These are phyloP conservation scores for Cucurbita ficifolia DNA, from an alignment of 306 rosid species.

Conservation along the genomic window DNA sequence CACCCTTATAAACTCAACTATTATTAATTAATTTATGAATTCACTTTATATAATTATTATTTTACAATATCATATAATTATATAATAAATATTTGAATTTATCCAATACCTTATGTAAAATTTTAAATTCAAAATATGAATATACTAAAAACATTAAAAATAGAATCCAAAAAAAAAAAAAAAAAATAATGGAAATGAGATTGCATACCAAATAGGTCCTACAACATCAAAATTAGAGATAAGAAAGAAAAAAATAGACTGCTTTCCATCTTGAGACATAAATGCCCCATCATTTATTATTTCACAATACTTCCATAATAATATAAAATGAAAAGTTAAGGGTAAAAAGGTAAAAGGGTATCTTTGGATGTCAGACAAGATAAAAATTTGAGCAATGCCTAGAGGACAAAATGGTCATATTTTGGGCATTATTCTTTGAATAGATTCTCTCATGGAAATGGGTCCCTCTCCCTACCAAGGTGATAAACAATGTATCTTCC, in stretches of 20 bases:
- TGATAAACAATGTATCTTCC: not conserved
- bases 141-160: too few species aligned
- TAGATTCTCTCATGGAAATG: not conserved
- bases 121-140: too few species aligned
- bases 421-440: not conserved
- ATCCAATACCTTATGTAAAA: too few species aligned
- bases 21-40: too few species aligned
- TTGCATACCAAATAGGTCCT: not conserved
- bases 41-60: too few species aligned
- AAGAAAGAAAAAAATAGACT: not conserved
- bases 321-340: not conserved
- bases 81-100: too few species aligned
- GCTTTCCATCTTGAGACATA: not conserved
- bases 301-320: not conserved
- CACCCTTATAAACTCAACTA: too few species aligned
- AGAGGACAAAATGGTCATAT: not conserved
- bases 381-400: not conserved
- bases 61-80: too few species aligned
- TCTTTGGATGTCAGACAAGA: not conserved
- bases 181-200: too few species aligned
- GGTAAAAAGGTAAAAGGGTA: not conserved
- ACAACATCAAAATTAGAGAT: not conserved
- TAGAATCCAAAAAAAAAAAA: too few species aligned
- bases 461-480: not conserved
- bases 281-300: constrained; percentile 1